Evolutionary conservation across 495 filamentous ascomycete genomes (phyloP), one percentile per base, ranked within the genome.

Genomic region (Neohortaea acidophila): DNA sequence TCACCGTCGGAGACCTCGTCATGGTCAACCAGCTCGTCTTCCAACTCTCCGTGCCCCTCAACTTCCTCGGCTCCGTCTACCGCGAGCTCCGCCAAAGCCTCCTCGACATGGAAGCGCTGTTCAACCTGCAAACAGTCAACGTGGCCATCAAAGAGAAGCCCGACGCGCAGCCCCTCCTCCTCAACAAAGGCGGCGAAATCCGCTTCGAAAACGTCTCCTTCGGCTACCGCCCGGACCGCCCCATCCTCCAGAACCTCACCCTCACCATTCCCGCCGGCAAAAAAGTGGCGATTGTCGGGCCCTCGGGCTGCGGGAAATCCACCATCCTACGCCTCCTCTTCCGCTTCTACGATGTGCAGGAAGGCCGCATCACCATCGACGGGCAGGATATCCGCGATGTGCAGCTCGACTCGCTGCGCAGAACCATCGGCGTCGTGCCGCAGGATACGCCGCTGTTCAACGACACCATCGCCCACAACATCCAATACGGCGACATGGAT

Each of bases 21-120:
- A 84, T 97, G 79, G 84, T 96, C 49, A 97, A 97, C 56, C 91
- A 96, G 61, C 76, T 97, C 10, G 87, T 97, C 45, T 97, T 97
- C 60, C 89, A 97, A 59, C 76, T 97, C 10, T 93, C 84, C 2
- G 81, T 96, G 0, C 89, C 89, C 0, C 67, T 97, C 27, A 97
- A 96, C 64, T 97, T 96, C 60, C 65, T 97, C 0, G 89, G 89
- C 8, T 85, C 81, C 5, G 85, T 97, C 3, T 97, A 97, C 57
- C 79, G 89, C 44, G 91, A 97, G 63, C 68, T 97, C 33, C 69
- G 89, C 27, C 91, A 97, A 61, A 93, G 84, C 10, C 63, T 96
- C 33, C 60, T 96, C 36, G 89, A 97, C 55, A 96, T 97, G 91
- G 89, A 96, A 59, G 94, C 91, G 0, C 69, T 96, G 10, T 97